These are phyloP conservation scores for Citrus glauca DNA, from an alignment of 345 rosid species.

Conservation along the genomic window DNA sequence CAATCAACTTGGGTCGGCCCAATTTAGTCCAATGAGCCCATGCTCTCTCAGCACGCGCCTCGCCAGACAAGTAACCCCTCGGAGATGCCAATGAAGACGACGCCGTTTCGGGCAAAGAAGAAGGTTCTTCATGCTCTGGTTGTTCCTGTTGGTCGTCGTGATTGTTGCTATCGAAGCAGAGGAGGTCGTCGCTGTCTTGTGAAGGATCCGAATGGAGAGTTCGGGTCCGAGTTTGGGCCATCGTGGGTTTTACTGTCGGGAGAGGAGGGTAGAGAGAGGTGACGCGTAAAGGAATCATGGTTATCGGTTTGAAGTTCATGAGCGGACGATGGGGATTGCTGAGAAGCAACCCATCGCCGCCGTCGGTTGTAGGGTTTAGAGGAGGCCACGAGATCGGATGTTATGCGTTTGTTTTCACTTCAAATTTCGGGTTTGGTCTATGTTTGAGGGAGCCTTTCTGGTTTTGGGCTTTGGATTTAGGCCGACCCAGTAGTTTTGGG, in stretches of 20 bases:
- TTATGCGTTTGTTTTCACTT: no score
- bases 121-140: background rate
- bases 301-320: conserved; percentile 36
- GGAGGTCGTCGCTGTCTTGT: conserved; percentile 28
- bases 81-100: conserved; percentile 22
- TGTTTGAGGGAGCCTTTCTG: background rate
- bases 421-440: background rate
- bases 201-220: conserved; percentile 25
- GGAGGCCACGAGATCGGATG: background rate
- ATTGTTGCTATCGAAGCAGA: conserved; percentile 28
- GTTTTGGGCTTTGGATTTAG: background rate
- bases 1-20: conserved; percentile 72
- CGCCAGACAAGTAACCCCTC: conserved; percentile 29
- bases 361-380: conserved; percentile 28
- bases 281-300: background rate
- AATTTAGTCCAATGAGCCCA: conserved; percentile 84
- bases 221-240: conserved; percentile 38
- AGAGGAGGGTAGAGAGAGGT: conserved; percentile 12
- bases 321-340: conserved; percentile 36
- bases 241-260: conserved; percentile 5
- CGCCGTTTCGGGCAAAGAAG: conserved; percentile 18
- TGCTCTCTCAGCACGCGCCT: conserved; percentile 53
- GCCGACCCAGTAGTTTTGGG: no score
- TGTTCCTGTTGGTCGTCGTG: conserved; percentile 6
- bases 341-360: conserved; percentile 54